These are phyloP conservation scores for Penicillium sp. DNA, from an alignment of 2,329 filamentous ascomycete species.

Conservation along the genomic window DNA sequence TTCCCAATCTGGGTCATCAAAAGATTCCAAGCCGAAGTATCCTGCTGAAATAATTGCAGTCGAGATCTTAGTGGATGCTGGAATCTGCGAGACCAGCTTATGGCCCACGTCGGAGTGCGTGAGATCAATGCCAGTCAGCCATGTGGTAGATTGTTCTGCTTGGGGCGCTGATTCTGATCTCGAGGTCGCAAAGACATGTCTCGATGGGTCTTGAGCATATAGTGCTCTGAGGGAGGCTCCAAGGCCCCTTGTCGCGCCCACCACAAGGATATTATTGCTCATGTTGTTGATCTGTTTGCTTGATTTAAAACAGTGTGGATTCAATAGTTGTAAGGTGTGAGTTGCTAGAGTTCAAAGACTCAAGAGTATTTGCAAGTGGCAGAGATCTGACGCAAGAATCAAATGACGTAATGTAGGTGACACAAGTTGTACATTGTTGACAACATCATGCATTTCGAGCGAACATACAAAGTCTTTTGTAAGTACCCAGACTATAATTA, in stretches of 20 bases:
- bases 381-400: background rate
- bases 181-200: constrained; percentile 61
- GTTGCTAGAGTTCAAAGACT: background rate
- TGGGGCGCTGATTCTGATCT: constrained; percentile 49
- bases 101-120: constrained; percentile 49
- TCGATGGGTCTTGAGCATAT: constrained; percentile 53
- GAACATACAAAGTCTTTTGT: too few relatives aligned
- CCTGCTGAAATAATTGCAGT: constrained; percentile 67
- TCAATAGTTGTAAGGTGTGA: background rate
- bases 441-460: too few relatives aligned
- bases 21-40: constrained; percentile 67
- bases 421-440: too few relatives aligned
- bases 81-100: constrained; percentile 49
- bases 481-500: too few relatives aligned
- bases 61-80: constrained; percentile 50
- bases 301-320: background rate
- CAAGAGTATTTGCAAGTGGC: background rate
- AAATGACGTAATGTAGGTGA: background rate
- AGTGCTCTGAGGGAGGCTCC: constrained; percentile 61
- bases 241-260: constrained; percentile 69
- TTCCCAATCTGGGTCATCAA: constrained; percentile 64
- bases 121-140: constrained; percentile 62
- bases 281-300: constrained; percentile 4
- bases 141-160: constrained; percentile 47
- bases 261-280: constrained; percentile 54